These are phyloP conservation scores for Salvia sclarea DNA, from an alignment of 305 asterid species.

Conservation along the genomic window DNA sequence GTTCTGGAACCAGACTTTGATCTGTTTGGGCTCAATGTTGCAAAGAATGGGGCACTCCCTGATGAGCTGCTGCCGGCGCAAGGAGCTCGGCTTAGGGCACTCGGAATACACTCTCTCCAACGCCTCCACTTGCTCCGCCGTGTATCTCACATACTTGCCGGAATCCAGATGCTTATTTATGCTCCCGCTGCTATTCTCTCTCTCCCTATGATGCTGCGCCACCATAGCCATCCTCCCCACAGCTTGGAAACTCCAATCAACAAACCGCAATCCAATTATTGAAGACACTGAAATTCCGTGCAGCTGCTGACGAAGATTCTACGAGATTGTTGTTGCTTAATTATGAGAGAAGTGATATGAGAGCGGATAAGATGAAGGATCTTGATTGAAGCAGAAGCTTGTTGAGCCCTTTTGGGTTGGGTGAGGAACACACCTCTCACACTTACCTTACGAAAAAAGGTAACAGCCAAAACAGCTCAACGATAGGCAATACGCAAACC, in stretches of 20 bases:
- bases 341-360: conserved; percentile 31
- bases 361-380: conserved; percentile 46
- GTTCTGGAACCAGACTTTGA: conserved; percentile 97
- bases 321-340: conserved; percentile 24
- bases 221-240: conserved; percentile 76
- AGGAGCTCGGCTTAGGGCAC: conserved; percentile 90
- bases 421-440: conserved; percentile 41
- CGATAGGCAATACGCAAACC: conserved; percentile 36
- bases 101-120: conserved; percentile 91
- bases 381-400: conserved; percentile 56
- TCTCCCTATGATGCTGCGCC: conserved; percentile 69
- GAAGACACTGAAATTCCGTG: conserved; percentile 31
- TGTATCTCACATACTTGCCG: conserved; percentile 88
- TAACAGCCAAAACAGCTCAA: conserved; percentile 67
- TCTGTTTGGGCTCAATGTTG: conserved; percentile 90
- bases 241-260: conserved; percentile 19
- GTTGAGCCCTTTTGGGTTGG: conserved; percentile 38
- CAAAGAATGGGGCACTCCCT: conserved; percentile 86
- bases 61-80: conserved; percentile 88
- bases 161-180: conserved; percentile 69
- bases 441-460: conserved; percentile 51
- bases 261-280: conserved; percentile 12
- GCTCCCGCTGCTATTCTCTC: conserved; percentile 81
- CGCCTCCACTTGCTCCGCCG: conserved; percentile 95
- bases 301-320: conserved; percentile 40